Base-by-base conservation (phyloP, 495 filamentous ascomycete species). In the Penicillium roqueforti region DNA sequence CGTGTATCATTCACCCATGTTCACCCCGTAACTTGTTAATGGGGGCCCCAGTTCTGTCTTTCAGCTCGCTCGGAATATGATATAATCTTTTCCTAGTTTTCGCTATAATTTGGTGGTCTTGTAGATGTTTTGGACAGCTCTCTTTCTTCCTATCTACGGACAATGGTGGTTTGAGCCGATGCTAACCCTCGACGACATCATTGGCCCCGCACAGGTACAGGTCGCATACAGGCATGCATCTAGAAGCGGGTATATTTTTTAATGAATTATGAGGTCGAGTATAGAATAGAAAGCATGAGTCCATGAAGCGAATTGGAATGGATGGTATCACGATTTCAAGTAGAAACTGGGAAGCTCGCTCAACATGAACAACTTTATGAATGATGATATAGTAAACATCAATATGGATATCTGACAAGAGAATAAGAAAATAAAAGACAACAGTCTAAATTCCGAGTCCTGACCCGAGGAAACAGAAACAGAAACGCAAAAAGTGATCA, bases 371-470 rank as follows among this genome's bases (percentile, higher is more conserved):
- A 52, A 32, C 42, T 32, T 16, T 46, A 60, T 28, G 49, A 47
- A 34, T 53, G 45, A 47, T n/a, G 36, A 19, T 20, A 39, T 28
- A 36, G 44, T 44, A 46, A 39, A 22, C 36, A 58, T 40, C 31
- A 63, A 49, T 44, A 50, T 56, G 63, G 63, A 66, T 66, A 66
- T 66, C 63, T 47, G 63, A 63, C 54, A 58, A 55, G 37, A 51
- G n/a, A 29, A 31, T n/a, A 50, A 23, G 42, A 41, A 55, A 59
- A 53, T 29, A 49, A 25, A 53, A 56, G 43, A 31, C 3, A 39
- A 38, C 48, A 60, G 40, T 62, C 55, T 60, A 66, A 40, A 36
- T 9, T 31, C 22, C 4, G 22, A 23, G 10, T 26, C 8, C 22
- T 5, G 44, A 47, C 13, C 20, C 23, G 41, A 53, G 22, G 22